Percentiles rank a stretch among this genome's conserved stretches.
These are phyloP conservation scores for Paraleonurus japonicus DNA, from an alignment of 257 asterid species.

Conservation along the genomic window DNA sequence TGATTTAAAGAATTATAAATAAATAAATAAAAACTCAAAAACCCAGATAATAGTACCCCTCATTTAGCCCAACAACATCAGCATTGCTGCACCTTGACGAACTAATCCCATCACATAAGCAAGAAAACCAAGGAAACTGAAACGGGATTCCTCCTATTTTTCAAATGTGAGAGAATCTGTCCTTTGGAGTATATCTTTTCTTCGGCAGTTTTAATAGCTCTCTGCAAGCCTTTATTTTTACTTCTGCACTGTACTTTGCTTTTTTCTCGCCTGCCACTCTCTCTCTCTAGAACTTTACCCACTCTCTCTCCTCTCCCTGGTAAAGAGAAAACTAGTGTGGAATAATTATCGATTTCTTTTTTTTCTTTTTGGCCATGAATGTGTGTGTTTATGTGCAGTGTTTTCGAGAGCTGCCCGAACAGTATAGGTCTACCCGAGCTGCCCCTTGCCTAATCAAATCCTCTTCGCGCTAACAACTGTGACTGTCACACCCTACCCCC, in stretches of 20 bases:
- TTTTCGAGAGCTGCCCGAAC: constrained; percentile 61
- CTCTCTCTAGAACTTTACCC: constrained; percentile 32
- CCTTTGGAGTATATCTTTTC: constrained; percentile 24
- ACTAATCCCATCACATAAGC: constrained; percentile 26
- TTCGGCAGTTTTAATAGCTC: constrained; percentile 35
- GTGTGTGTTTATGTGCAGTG: constrained; percentile 36
- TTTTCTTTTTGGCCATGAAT: constrained; percentile 55
- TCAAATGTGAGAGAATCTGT: constrained; percentile 5
- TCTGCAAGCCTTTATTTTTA: constrained; percentile 41
- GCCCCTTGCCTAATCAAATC: constrained; percentile 52
- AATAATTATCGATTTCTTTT: constrained; percentile 26
- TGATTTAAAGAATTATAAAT: not conserved
- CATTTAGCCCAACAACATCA: constrained; percentile 36
- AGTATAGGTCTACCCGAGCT: constrained; percentile 51
- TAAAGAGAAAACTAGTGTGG: constrained; percentile 31
- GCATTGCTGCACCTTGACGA: constrained; percentile 23
- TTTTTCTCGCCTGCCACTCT: constrained; percentile 24
- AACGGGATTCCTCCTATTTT: constrained; percentile 12
- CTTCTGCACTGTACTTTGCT: constrained; percentile 41
- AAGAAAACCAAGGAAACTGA: not conserved
- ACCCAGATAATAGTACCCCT: constrained; percentile 29
- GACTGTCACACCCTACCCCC: constrained; percentile 19
- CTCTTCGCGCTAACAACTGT: constrained; percentile 54
- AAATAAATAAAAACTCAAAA: constrained; percentile 18
- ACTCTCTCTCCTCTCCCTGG: constrained; percentile 34